Evolutionary conservation across 768 basidiomycete species (phyloP), one percentile per base, ranked within the genome.

Genomic region (Terana coerulea): DNA sequence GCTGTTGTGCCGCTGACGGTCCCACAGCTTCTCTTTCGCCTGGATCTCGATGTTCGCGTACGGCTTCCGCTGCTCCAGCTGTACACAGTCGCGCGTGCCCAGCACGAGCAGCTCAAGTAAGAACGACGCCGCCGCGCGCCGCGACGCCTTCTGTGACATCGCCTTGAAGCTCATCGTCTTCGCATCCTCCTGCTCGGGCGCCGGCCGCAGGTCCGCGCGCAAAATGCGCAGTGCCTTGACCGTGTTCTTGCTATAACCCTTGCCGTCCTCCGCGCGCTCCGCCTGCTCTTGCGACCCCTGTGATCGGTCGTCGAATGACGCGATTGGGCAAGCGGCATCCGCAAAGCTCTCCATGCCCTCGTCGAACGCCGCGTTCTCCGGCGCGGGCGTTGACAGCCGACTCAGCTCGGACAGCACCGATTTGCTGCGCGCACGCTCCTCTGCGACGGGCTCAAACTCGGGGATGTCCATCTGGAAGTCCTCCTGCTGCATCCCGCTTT

Each of bases 31-130:
- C 57, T 84, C 79, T 69, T 93, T 95, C 24, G 83, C 85, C 9
- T 76, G 71, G 28, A 98, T 74, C 61, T 88, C 80, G 51, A 98
- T 97, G 67, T 95, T 92, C 55, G 84, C 88, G 62, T 91, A 97
- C 0, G 91, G 73, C 7, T 72, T 73, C 5, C 65, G 61, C 66
- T 99, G 97, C 6, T 81, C 70, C 37, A 99, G 69, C 59, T 88
- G 83, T 59, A 99, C 74, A 64, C 89, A 93, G 66, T 98, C 95
- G 29, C 91, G 85, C 3, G 95, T 98, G 9, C 92, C 86, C 1
- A 99, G 81, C 1, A 98, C 92, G 25, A 99, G 84, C 29, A 98
- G 70, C 68, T 99, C 97, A 65, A 99, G 98, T 77, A 99, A 99
- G 75, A 99, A 98, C 1, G 92, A 85, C 1, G 95, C 83, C 1